phyloP scores from a whole-genome alignment of 1,139 yeast genomes.

The Sugiyamaella japonica region DNA sequence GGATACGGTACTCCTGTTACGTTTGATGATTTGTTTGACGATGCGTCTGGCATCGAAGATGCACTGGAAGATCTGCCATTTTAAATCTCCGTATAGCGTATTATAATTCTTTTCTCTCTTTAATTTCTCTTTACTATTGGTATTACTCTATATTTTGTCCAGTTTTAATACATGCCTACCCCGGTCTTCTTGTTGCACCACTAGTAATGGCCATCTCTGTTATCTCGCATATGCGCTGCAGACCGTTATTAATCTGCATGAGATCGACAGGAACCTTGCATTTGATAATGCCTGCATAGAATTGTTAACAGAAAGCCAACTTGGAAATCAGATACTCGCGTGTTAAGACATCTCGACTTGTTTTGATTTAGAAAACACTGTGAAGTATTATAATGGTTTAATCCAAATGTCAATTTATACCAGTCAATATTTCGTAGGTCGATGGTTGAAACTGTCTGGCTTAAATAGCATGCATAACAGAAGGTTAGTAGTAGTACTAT shows the following conservation, averaged over 20 bases:
- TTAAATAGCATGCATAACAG: conserved; percentile 8
- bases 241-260: not conserved
- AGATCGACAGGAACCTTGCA: not conserved
- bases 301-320: not conserved
- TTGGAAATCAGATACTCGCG: too few relatives aligned
- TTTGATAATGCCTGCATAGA: not conserved
- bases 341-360: too few relatives aligned
- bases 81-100: not conserved
- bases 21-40: conserved; percentile 1
- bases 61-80: conserved; percentile 4
- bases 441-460: not conserved
- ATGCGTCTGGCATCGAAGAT: conserved; percentile 5
- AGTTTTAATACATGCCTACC: not conserved
- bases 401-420: too few relatives aligned
- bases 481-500: not conserved
- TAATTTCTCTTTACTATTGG: not conserved
- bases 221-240: conserved; percentile 7
- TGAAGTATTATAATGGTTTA: too few relatives aligned
- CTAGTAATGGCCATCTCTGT: not conserved
- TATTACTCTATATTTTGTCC: not conserved
- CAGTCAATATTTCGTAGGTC: too few relatives aligned
- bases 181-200: not conserved
- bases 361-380: too few relatives aligned
- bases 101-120: conserved; percentile 4
- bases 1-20: not conserved